Conservation (phyloP, 1,284 basidiomycete genomes). For the Fomitopsis schrenkii region DNA sequence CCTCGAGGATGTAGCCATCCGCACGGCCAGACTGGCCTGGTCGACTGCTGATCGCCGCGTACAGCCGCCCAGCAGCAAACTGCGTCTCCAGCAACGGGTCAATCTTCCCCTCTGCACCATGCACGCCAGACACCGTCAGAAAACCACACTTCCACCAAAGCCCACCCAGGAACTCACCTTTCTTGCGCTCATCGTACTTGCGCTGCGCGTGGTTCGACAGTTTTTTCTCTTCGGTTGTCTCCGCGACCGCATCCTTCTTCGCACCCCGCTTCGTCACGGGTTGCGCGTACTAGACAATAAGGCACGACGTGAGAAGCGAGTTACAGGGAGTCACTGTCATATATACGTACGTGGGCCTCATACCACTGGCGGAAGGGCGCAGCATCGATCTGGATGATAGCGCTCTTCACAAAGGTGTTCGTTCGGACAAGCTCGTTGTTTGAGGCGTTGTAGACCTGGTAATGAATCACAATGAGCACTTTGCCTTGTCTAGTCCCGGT, state of each 20-base stretch:
- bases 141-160: not conserved
- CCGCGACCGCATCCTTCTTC: slow-evolving; percentile 48
- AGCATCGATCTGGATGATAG: slow-evolving; percentile 94
- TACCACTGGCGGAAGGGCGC: slow-evolving; percentile 99
- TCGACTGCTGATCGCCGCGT: slow-evolving; percentile 86
- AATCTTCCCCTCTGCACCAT: slow-evolving; percentile 73
- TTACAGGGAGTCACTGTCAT: not conserved
- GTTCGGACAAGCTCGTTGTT: slow-evolving; percentile 99
- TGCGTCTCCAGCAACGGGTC: slow-evolving; percentile 84
- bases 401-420: slow-evolving; percentile 94
- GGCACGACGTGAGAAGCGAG: slow-evolving; percentile 9
- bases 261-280: slow-evolving; percentile 82
- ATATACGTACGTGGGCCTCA: slow-evolving; percentile 81
- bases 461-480: not conserved
- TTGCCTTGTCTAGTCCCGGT: not conserved
- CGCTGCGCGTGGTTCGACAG: slow-evolving; percentile 88
- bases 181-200: slow-evolving; percentile 83
- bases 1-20: slow-evolving; percentile 95
- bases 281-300: slow-evolving; percentile 72
- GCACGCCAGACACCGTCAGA: slow-evolving; percentile 7
- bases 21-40: slow-evolving; percentile 93
- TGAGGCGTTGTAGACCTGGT: slow-evolving; percentile 91
- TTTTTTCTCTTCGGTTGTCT: slow-evolving; percentile 64
- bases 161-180: slow-evolving; percentile 47
- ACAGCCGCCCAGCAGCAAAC: slow-evolving; percentile 86